Percentiles rank a stretch among this genome's conserved stretches.
phyloP scores from a whole-genome alignment of 345 rosid genomes.

The Gossypium turneri region DNA sequence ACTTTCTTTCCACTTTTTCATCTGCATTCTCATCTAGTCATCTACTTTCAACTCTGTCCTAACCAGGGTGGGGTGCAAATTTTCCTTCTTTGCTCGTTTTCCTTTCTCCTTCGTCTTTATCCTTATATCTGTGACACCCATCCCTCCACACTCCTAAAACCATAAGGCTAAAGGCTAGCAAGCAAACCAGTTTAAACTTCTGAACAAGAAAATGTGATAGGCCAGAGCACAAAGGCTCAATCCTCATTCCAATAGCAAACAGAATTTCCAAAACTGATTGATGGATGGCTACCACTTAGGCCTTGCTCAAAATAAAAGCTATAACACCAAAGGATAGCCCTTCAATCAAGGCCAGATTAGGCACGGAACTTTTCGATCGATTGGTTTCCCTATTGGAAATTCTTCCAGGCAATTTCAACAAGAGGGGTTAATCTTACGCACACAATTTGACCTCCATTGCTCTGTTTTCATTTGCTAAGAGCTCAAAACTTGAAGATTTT shows the following conservation, averaged over 20 bases:
- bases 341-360: not conserved
- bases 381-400: not conserved
- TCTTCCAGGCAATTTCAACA: not conserved
- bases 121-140: not conserved
- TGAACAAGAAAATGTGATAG: not conserved
- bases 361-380: not conserved
- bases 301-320: not conserved
- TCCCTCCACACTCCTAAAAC: not conserved
- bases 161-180: not conserved
- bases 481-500: not conserved
- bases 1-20: no score
- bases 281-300: not conserved
- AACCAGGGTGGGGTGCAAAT: not conserved
- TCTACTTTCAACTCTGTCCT: not conserved
- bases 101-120: not conserved
- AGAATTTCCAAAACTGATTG: not conserved
- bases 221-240: not conserved
- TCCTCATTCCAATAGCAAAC: not conserved
- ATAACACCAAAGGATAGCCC: not conserved
- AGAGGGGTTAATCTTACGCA: not conserved
- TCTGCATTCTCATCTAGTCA: no score
- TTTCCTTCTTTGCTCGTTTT: not conserved
- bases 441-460: not conserved
- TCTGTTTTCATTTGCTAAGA: not conserved
- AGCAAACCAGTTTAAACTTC: not conserved